A percentile compares a stretch with the other conserved stretches of the same genome.
Conservation (phyloP, 768 basidiomycete genomes). For the Lactarius trivialis region DNA sequence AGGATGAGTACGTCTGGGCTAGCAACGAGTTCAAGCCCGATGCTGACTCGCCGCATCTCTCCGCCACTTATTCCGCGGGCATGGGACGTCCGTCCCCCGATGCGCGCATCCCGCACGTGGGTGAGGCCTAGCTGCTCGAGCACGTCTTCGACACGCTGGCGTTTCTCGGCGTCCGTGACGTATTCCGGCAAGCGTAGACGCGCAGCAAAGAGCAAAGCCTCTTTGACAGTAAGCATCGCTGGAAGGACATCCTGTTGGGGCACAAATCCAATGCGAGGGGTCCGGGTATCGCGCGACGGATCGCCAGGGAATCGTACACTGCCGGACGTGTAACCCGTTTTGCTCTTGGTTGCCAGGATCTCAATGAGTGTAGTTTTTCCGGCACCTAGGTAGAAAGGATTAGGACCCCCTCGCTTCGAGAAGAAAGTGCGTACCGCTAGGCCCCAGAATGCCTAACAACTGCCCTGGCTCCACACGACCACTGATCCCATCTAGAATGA, state of each 20-base stretch:
- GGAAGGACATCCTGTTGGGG: constrained; percentile 84
- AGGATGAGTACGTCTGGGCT: constrained; percentile 54
- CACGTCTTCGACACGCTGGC: constrained; percentile 57
- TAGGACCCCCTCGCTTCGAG: not conserved
- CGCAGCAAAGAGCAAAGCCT: constrained; percentile 76
- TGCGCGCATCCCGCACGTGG: constrained; percentile 61
- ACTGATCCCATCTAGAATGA: constrained; percentile 61
- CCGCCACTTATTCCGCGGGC: constrained; percentile 63
- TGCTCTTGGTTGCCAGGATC: constrained; percentile 77
- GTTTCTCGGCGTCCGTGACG: constrained; percentile 54
- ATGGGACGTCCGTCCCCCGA: constrained; percentile 58
- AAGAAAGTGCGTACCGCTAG: constrained; percentile 51
- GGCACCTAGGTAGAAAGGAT: constrained; percentile 41
- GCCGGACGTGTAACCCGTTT: constrained; percentile 65
- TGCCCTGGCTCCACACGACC: constrained; percentile 73
- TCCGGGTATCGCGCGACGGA: constrained; percentile 25
- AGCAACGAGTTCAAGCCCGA: constrained; percentile 55
- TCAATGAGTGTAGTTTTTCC: constrained; percentile 92
- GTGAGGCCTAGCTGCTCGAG: constrained; percentile 75
- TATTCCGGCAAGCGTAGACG: constrained; percentile 76
- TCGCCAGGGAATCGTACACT: constrained; percentile 48
- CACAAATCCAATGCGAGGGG: constrained; percentile 73
- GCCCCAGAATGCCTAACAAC: constrained; percentile 89
- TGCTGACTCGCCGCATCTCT: constrained; percentile 56
- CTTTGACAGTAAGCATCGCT: constrained; percentile 47